Conservation (phyloP, 441 rosid species). For the Eruca vesicaria region DNA sequence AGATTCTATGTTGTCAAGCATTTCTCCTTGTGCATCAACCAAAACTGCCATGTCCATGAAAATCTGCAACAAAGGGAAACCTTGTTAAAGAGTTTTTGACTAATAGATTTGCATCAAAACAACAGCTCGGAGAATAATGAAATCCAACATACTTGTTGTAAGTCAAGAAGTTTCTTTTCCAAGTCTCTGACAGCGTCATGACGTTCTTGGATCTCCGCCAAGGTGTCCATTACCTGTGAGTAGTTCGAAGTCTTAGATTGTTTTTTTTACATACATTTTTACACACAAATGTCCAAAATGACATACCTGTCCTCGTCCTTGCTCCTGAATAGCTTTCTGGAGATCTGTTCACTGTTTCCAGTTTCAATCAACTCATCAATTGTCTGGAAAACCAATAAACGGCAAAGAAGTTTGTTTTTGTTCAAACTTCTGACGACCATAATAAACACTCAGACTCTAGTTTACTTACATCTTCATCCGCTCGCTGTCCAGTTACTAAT, state of each 20-base stretch:
- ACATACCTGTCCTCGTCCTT: constrained; percentile 85
- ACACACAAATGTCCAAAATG: not conserved
- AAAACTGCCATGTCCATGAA: constrained; percentile 97
- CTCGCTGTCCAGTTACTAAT: constrained; percentile 36
- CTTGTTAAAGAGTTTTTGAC: not conserved
- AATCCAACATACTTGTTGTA: constrained; percentile 66
- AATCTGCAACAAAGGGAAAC: constrained; percentile 48
- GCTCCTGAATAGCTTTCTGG: constrained; percentile 88
- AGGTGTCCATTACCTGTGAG: constrained; percentile 69
- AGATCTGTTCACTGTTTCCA: constrained; percentile 91
- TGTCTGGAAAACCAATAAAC: constrained; percentile 46
- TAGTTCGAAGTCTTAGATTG: not conserved
- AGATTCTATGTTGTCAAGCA: constrained; percentile 96
- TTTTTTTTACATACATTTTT: not conserved
- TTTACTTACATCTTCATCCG: constrained; percentile 38
- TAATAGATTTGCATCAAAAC: not conserved
- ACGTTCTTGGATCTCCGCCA: constrained; percentile 95
- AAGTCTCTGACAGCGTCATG: constrained; percentile 89
- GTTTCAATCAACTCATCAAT: constrained; percentile 89
- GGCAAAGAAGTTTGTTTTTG: not conserved
- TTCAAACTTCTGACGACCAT: constrained; percentile 4
- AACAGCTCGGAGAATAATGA: constrained; percentile 12
- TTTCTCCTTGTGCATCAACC: constrained; percentile 97
- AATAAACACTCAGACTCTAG: not conserved
- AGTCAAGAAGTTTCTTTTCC: constrained; percentile 88